A percentile compares a stretch with the other conserved stretches of the same genome.
Conservation (phyloP, 179 eudicot species). For the Beta corolliflora region DNA sequence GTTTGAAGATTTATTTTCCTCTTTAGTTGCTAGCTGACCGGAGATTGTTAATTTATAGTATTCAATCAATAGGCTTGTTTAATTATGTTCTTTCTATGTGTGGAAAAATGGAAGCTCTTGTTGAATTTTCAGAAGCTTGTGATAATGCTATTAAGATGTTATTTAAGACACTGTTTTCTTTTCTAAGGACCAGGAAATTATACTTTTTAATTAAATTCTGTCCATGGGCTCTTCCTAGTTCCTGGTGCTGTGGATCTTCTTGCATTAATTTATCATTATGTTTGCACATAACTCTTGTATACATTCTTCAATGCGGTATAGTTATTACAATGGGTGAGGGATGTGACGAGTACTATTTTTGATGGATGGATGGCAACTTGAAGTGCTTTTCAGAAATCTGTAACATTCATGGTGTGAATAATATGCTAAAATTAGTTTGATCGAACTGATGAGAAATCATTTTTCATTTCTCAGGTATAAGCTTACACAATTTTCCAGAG, state of each 20-base stretch:
- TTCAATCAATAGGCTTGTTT: background rate
- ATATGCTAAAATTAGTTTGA: background rate
- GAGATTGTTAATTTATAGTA: background rate
- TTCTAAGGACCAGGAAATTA: background rate
- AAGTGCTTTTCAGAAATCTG: background rate
- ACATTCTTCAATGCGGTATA: background rate
- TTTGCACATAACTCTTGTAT: background rate
- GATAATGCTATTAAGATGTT: background rate
- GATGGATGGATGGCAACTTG: background rate
- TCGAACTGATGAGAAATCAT: background rate
- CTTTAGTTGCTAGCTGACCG: background rate
- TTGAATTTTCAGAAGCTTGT: background rate
- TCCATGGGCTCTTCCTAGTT: no score
- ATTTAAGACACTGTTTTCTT: background rate
- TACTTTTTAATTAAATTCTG: background rate
- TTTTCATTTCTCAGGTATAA: slow-evolving; percentile 61
- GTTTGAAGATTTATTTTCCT: background rate
- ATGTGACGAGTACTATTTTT: background rate
- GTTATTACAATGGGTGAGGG: background rate
- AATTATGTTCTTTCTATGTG: background rate
- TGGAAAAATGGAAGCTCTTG: background rate
- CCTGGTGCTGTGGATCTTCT: background rate
- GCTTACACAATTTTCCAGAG: slow-evolving; percentile 97
- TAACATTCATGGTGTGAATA: background rate
- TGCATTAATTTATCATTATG: background rate